These are phyloP conservation scores for Saposhnikovia divaricata DNA, from an alignment of 129 eudicot genomes.

Conservation along the genomic window DNA sequence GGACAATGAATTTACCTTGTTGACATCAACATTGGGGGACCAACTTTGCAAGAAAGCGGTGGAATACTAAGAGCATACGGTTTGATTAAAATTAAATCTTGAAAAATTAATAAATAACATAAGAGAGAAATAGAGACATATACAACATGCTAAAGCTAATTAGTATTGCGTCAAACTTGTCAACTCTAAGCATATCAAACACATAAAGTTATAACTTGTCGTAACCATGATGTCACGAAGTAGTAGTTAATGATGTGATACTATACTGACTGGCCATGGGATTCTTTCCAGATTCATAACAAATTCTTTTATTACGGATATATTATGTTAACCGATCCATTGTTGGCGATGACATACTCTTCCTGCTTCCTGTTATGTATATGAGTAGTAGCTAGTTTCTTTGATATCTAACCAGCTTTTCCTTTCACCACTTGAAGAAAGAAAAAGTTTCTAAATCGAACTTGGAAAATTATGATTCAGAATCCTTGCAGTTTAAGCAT, in stretches of 20 bases:
- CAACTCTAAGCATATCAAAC: too few relatives aligned
- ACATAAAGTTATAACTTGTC: too few relatives aligned
- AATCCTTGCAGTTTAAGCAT: neutral
- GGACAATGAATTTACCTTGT: too few relatives aligned
- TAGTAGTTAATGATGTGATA: neutral
- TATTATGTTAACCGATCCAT: neutral
- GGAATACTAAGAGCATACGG: too few relatives aligned
- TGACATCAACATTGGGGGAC: too few relatives aligned
- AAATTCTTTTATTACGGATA: neutral
- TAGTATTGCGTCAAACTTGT: too few relatives aligned
- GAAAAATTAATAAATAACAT: too few relatives aligned
- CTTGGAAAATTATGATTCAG: neutral
- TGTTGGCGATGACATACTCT: neutral
- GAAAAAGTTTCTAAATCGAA: neutral
- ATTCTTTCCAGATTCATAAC: neutral
- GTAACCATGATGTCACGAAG: neutral
- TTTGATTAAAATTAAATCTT: too few relatives aligned
- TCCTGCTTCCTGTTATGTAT: neutral
- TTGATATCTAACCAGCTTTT: neutral
- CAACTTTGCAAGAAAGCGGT: too few relatives aligned
- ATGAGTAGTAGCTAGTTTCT: neutral
- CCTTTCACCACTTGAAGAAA: neutral
- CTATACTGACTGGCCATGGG: neutral
- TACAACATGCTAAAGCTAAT: too few relatives aligned
- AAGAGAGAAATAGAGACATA: too few relatives aligned